phyloP scores from a whole-genome alignment of 352 stramenopile species.

The Pythium vanterpoolii region DNA sequence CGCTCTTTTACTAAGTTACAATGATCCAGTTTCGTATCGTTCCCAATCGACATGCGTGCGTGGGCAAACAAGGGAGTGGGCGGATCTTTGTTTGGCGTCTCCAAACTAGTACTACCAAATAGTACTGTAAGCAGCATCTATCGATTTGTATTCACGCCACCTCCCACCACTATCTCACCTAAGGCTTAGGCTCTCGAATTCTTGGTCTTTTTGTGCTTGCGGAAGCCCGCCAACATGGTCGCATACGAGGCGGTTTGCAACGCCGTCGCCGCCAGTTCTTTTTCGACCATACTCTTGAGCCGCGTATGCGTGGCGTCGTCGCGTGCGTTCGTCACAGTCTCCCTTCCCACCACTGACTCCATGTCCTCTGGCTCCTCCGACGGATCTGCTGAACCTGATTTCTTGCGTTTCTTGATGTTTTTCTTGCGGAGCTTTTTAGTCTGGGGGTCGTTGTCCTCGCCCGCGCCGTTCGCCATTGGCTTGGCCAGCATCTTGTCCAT shows the following conservation, averaged over 20 bases:
- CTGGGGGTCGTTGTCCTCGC: conserved; percentile 25
- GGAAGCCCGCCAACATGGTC: conserved; percentile 62
- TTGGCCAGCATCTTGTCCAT: conserved; percentile 87
- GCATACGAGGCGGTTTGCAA: conserved; percentile 70
- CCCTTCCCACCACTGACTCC: not conserved
- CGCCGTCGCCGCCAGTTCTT: conserved; percentile 53
- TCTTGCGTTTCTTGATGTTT: conserved; percentile 27
- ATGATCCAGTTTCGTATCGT: too few species aligned
- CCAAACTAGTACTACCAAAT: too few species aligned
- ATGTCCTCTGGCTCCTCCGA: conserved; percentile 24
- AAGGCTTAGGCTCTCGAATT: conserved; percentile 10
- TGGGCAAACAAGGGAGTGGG: too few species aligned
- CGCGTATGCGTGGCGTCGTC: conserved; percentile 39
- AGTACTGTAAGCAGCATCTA: too few species aligned
- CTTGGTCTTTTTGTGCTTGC: conserved; percentile 42
- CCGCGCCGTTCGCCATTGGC: conserved; percentile 23
- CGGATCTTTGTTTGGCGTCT: too few species aligned
- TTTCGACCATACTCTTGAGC: conserved; percentile 61
- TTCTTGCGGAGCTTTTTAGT: conserved; percentile 66
- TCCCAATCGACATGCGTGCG: too few species aligned
- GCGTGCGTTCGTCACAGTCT: not conserved
- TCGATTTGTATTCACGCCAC: too few species aligned
- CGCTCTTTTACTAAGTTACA: too few species aligned
- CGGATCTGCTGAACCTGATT: conserved; percentile 17
- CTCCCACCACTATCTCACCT: too few species aligned